Percentiles rank a stretch among this genome's conserved stretches.
Evolutionary conservation across 805 yeast genomes (phyloP).

Genomic region (Teunomyces stri): DNA sequence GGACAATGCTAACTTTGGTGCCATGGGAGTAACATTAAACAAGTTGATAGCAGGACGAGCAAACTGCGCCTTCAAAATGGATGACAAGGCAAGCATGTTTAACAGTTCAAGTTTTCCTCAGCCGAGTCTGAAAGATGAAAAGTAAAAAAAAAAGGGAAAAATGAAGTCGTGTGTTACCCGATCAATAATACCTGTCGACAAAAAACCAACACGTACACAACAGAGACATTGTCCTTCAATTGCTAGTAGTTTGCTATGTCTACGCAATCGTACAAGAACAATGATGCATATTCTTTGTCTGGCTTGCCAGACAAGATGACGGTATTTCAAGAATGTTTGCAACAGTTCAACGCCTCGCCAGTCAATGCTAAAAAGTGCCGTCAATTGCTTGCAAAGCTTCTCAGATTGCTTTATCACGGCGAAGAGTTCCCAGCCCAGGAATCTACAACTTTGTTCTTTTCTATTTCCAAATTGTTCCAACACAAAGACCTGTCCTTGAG

Average conservation of each 20-base stretch:
- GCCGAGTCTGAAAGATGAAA: background rate
- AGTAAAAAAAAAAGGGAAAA: background rate
- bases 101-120: background rate
- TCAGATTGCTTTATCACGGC: conserved; percentile 80
- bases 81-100: conserved; percentile 15
- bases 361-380: conserved; percentile 88
- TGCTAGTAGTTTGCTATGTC: conserved; percentile 52
- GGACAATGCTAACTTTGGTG: conserved; percentile 11
- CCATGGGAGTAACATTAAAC: conserved; percentile 6
- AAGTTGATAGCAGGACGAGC: conserved; percentile 9
- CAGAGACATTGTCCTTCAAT: conserved; percentile 4
- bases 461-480: conserved; percentile 91
- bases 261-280: conserved; percentile 76
- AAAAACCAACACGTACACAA: conserved; percentile 10
- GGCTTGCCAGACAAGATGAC: conserved; percentile 91
- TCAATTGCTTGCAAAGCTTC: conserved; percentile 71
- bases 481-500: conserved; percentile 84
- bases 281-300: conserved; percentile 65
- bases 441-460: conserved; percentile 89
- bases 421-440: conserved; percentile 85
- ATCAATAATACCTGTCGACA: conserved; percentile 3
- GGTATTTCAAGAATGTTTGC: conserved; percentile 91
- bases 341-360: conserved; percentile 88
- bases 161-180: conserved; percentile 1
- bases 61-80: conserved; percentile 16